Conservation (phyloP, 352 stramenopile genomes). For the Phytophthora parvispora region DNA sequence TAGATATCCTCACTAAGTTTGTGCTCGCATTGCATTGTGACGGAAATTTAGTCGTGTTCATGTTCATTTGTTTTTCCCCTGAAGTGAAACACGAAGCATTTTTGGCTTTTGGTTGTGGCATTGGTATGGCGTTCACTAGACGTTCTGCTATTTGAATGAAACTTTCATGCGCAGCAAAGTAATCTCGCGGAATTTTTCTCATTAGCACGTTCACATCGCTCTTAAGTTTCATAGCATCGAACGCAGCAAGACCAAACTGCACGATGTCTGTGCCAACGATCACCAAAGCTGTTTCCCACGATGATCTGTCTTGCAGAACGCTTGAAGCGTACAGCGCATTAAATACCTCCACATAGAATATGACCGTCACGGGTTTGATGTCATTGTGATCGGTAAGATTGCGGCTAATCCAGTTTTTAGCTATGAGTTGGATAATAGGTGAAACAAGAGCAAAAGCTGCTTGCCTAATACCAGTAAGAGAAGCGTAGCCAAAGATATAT, state of each 20-base stretch:
- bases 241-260: neutral
- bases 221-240: neutral
- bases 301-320: constrained; percentile 40
- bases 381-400: constrained; percentile 14
- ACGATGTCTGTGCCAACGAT: constrained; percentile 22
- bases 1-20: too few relatives aligned
- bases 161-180: neutral
- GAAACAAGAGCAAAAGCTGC: constrained; percentile 15
- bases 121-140: neutral
- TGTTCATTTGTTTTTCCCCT: too few relatives aligned
- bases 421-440: constrained; percentile 30
- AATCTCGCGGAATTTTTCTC: neutral
- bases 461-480: constrained; percentile 1
- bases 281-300: constrained; percentile 10
- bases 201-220: neutral
- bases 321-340: constrained; percentile 39
- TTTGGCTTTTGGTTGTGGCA: neutral
- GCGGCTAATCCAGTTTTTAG: constrained; percentile 24
- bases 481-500: constrained; percentile 23
- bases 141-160: neutral
- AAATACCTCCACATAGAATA: constrained; percentile 54
- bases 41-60: too few relatives aligned
- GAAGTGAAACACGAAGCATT: too few relatives aligned
- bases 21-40: too few relatives aligned
- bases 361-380: constrained; percentile 37